Base-by-base conservation (phyloP, 1,284 basidiomycete genomes). In the Leccinum subrobustum region DNA sequence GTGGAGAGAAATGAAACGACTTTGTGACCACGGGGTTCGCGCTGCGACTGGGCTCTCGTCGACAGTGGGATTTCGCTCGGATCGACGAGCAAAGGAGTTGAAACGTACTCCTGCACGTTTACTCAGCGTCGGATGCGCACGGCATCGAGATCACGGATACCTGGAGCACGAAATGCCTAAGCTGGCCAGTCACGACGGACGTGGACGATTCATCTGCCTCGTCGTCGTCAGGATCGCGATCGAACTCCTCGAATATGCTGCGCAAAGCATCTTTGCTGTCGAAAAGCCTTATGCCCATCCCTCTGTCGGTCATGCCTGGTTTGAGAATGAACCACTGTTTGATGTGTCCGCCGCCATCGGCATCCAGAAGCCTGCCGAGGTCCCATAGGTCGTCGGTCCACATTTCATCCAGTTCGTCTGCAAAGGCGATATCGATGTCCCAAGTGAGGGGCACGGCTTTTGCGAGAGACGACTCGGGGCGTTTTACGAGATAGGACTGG, bases 121-220 rank as follows among this genome's bases (percentile, higher is more conserved):
- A 47, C 29, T 69, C 35, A 64, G 60, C 56, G 53, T 53, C 18
- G 48, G 54, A 59, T 51, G 55, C 20, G 1, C 35, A 25, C 39
- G 18, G 37, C 16, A 59, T 59, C 18, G 59, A 62, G 8, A 56
- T 52, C 4, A 37, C 18, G 23, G 52, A 53, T 70, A 94, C 95
- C 84, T 99, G 97, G 56, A 98, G 89, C 18, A 99, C 95, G 76
- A 98, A 99, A 76, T 98, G 94, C 35, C 96, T 85, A 44, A 99
- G 81, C 65, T 98, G 96, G 18, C 93, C 95, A 14, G 86, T 90
- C 54, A 87, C 78, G 9, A 96, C 83, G n/a, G 82, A 79, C 2
- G 90, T 92, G 29, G 68, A 75, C 8, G 64, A 66, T 18, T 68
- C 72, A 14, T 73, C 72, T 11, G 64, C 72, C 52, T 70, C 77